Percentiles rank a stretch among this genome's conserved stretches.
Evolutionary conservation across 208 protist genomes (phyloP).

Genomic region (Naegleria fowleri): DNA sequence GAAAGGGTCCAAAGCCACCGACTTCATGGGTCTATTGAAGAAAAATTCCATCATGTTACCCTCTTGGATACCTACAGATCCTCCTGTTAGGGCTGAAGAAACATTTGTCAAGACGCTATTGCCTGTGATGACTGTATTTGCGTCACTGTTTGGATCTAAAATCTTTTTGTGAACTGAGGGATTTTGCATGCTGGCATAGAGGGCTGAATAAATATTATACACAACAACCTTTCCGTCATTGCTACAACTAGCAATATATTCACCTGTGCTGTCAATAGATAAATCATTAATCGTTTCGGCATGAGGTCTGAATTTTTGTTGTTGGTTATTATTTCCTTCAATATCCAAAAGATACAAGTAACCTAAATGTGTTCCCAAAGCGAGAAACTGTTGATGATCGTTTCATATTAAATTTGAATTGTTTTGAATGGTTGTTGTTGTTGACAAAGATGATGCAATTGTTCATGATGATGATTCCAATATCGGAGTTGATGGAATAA

Average conservation of each 20-base stretch:
- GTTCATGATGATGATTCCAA: too few relatives aligned
- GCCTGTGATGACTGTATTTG: neutral
- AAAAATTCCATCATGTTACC: constrained; percentile 36
- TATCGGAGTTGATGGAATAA: too few relatives aligned
- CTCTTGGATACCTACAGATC: constrained; percentile 33
- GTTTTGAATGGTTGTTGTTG: too few relatives aligned
- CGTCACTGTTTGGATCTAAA: neutral
- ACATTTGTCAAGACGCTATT: neutral
- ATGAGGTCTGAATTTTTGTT: constrained; percentile 52
- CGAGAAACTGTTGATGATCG: constrained; percentile 34
- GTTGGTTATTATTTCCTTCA: constrained; percentile 51
- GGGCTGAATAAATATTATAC: constrained; percentile 13
- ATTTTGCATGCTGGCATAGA: neutral
- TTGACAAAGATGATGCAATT: too few relatives aligned
- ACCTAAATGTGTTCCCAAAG: constrained; percentile 58
- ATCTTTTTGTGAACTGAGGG: neutral
- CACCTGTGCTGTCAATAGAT: constrained; percentile 56
- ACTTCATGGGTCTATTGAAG: constrained; percentile 50
- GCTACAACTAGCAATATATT: constrained; percentile 65
- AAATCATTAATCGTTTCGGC: constrained; percentile 53
- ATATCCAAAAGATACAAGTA: constrained; percentile 62
- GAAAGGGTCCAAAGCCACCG: constrained; percentile 60
- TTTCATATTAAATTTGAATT: neutral
- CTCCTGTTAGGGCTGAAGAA: neutral
- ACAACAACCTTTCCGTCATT: constrained; percentile 55